Percentiles rank a stretch among this genome's conserved stretches.
phyloP scores from a whole-genome alignment of 257 asterid species.

The Solanum gracilifrons region DNA sequence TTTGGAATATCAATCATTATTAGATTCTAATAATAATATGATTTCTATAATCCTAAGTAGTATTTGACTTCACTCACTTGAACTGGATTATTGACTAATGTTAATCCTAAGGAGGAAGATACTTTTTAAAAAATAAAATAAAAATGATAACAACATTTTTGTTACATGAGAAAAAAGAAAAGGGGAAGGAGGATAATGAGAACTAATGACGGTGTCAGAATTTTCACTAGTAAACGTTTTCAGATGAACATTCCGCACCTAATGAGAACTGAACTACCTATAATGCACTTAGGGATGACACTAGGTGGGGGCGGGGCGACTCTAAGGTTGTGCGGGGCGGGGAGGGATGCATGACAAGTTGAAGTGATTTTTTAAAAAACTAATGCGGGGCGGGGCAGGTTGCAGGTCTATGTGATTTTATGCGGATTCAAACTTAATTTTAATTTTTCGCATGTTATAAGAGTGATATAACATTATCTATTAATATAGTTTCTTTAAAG shows the following conservation, averaged over 20 bases:
- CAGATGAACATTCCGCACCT: not conserved
- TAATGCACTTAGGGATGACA: not conserved
- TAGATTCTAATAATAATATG: not conserved
- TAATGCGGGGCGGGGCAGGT: rapidly evolving
- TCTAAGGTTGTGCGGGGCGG: not conserved
- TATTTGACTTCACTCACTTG: not conserved
- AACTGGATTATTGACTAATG: not conserved
- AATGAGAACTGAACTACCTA: not conserved
- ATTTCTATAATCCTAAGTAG: too few relatives aligned
- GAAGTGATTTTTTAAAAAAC: not conserved
- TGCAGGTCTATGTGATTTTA: not conserved
- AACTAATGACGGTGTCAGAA: too few relatives aligned
- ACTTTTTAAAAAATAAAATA: too few relatives aligned
- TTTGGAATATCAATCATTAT: not conserved
- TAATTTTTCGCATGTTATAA: not conserved
- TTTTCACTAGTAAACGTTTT: too few relatives aligned
- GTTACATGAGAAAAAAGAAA: not conserved
- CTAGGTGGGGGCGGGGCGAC: too few relatives aligned
- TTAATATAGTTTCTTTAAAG: too few relatives aligned
- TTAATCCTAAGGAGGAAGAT: not conserved
- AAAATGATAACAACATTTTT: not conserved
- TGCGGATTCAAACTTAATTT: too few relatives aligned
- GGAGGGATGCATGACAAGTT: not conserved
- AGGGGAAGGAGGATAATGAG: not conserved
- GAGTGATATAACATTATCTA: not conserved